phyloP scores from a whole-genome alignment of 768 basidiomycete genomes.

The Termitomyces bulborhizus region DNA sequence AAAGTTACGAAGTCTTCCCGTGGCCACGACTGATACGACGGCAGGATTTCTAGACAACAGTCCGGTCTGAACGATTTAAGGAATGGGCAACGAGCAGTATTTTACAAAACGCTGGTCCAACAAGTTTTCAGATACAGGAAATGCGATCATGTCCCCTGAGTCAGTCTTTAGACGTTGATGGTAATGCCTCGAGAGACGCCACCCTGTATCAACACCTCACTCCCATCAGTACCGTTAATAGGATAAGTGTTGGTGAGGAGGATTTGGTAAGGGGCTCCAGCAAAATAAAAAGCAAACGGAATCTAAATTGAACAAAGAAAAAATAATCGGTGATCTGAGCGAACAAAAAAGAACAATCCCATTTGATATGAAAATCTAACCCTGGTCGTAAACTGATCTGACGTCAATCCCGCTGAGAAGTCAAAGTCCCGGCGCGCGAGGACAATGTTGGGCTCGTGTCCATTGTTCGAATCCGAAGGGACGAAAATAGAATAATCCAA shows the following conservation, averaged over 20 bases:
- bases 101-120: not conserved
- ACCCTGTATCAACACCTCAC: conserved; percentile 9
- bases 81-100: not conserved
- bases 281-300: conserved; percentile 5
- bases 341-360: no score
- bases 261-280: not conserved
- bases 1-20: not conserved
- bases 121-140: not conserved
- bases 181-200: not conserved
- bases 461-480: conserved; percentile 2
- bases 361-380: not conserved
- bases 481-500: conserved; percentile 11
- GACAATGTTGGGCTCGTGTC: conserved; percentile 8
- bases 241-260: not conserved
- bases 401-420: not conserved
- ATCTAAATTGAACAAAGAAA: not conserved
- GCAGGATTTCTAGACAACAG: no score
- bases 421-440: conserved; percentile 8
- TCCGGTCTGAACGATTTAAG: not conserved
- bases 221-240: conserved; percentile 5
- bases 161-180: not conserved
- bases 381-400: conserved; percentile 7
- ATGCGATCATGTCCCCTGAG: not conserved
- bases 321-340: not conserved
- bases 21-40: not conserved